Conservation (phyloP, 495 filamentous ascomycete species). For the Podospora anserina region DNA sequence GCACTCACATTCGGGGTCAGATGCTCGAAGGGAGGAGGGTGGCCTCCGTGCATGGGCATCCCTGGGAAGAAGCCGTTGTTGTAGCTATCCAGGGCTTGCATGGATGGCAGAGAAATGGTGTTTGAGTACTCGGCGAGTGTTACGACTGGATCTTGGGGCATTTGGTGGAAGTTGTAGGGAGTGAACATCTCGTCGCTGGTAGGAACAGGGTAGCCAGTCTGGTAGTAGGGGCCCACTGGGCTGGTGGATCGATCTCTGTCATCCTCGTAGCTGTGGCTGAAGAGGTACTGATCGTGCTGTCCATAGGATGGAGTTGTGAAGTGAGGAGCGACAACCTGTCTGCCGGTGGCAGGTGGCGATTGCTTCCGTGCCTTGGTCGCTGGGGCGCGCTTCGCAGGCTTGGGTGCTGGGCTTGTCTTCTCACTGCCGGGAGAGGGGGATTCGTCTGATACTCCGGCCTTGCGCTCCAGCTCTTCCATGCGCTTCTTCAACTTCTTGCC, state of each 20-base stretch:
- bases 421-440: conserved; percentile 49
- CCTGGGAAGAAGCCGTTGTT: conserved; percentile 72
- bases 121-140: background rate
- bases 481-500: conserved; percentile 99
- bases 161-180: conserved; percentile 49
- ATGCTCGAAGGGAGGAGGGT: conserved; percentile 58
- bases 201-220: conserved; percentile 66
- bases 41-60: conserved; percentile 57
- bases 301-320: conserved; percentile 60
- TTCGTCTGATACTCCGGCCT: conserved; percentile 80
- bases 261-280: conserved; percentile 44
- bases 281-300: conserved; percentile 50
- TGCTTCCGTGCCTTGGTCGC: conserved; percentile 38
- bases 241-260: conserved; percentile 68
- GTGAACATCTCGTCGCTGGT: conserved; percentile 65
- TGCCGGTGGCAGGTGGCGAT: conserved; percentile 28
- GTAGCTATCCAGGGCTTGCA: conserved; percentile 37
- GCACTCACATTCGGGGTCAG: conserved; percentile 63
- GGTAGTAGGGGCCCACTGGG: conserved; percentile 51
- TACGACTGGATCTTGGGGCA: conserved; percentile 46
- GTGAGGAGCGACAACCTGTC: conserved; percentile 44
- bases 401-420: conserved; percentile 49
- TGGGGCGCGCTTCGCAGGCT: conserved; percentile 37
- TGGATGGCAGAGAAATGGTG: conserved; percentile 46
- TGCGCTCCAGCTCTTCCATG: conserved; percentile 90